These are phyloP conservation scores for Boletus pseudopeckii DNA, from an alignment of 768 basidiomycete species.

Conservation along the genomic window DNA sequence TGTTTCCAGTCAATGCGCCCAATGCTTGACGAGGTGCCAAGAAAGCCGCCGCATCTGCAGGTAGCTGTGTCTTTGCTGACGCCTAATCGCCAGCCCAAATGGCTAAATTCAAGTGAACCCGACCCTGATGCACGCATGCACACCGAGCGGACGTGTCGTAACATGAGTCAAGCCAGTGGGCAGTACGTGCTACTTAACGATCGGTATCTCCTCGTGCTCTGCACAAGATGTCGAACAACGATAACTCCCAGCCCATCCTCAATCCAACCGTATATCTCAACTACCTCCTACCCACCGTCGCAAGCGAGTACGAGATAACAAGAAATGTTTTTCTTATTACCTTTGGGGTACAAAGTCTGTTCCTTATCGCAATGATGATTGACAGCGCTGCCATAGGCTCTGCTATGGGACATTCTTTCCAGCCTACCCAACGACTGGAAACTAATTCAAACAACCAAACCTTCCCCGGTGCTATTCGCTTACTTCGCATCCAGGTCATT, in stretches of 20 bases:
- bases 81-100: background rate
- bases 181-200: background rate
- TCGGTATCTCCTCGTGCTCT: background rate
- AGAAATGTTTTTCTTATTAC: constrained; percentile 20
- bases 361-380: background rate
- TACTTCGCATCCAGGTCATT: constrained; percentile 25
- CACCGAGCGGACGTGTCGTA: background rate
- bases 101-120: background rate
- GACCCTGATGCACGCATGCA: background rate
- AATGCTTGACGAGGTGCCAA: background rate
- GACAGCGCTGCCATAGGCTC: constrained; percentile 13
- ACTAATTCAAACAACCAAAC: constrained; percentile 13
- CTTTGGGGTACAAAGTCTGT: constrained; percentile 13
- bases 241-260: constrained; percentile 8
- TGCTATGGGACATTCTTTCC: constrained; percentile 26
- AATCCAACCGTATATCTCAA: constrained; percentile 26
- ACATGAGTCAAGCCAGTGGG: background rate
- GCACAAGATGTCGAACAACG: background rate
- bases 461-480: constrained; percentile 17
- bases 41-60: background rate
- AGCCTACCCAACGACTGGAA: constrained; percentile 20
- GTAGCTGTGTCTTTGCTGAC: background rate
- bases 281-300: constrained; percentile 21
- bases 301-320: constrained; percentile 17
- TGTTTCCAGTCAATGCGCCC: background rate